These are phyloP conservation scores for Ceratocystis diversiconidia DNA, from an alignment of 2,329 filamentous ascomycete genomes.

Conservation along the genomic window DNA sequence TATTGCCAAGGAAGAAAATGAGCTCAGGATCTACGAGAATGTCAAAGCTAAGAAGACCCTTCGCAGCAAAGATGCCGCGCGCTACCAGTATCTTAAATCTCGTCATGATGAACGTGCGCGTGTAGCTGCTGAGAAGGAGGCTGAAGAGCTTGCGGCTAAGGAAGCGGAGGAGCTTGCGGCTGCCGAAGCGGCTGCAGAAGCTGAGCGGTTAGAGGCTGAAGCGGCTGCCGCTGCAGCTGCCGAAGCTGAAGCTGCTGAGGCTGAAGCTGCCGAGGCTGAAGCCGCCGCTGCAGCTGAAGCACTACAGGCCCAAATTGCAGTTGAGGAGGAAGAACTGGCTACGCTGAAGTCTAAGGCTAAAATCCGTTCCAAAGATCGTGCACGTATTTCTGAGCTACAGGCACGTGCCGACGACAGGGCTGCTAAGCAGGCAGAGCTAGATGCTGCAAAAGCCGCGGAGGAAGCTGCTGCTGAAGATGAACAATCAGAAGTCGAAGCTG, in stretches of 20 bases:
- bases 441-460: constrained; percentile 18
- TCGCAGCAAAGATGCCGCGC: background rate
- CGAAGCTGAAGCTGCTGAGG: constrained; percentile 10
- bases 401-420: constrained; percentile 15
- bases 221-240: constrained; percentile 17
- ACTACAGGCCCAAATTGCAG: background rate
- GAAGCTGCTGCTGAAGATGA: constrained; percentile 20
- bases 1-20: constrained; percentile 15
- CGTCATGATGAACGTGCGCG: constrained; percentile 15
- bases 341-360: constrained; percentile 10
- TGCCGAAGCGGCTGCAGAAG: background rate
- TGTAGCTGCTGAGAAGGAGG: constrained; percentile 14
- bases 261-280: constrained; percentile 3
- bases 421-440: constrained; percentile 20
- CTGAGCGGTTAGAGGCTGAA: too few relatives aligned
- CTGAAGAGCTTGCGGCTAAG: constrained; percentile 24
- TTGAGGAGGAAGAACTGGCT: constrained; percentile 11
- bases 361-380: constrained; percentile 2
- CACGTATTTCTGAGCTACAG: constrained; percentile 11
- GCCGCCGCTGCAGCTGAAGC: background rate
- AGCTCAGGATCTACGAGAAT: constrained; percentile 10
- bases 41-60: background rate
- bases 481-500: constrained; percentile 17
- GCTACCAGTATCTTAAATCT: constrained; percentile 12
- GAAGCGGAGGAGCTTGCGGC: constrained; percentile 12